Percentiles rank a stretch among this genome's conserved stretches.
These are phyloP conservation scores for Lathyrus sativus DNA, from an alignment of 306 rosid species.

Conservation along the genomic window DNA sequence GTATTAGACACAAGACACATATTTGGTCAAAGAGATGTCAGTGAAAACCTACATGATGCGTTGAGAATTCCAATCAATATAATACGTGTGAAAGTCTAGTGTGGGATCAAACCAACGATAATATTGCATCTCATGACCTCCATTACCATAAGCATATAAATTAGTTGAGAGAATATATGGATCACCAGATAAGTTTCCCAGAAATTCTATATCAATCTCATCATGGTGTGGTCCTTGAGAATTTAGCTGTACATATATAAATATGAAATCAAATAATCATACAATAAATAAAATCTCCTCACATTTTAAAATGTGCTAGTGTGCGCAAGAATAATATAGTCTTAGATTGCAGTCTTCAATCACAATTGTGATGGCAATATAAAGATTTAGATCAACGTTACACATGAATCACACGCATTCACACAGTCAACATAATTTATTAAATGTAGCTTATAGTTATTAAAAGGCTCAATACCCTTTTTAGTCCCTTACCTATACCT, in stretches of 20 bases:
- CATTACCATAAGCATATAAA: conserved; percentile 44
- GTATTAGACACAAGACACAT: too few relatives aligned
- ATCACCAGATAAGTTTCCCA: conserved; percentile 47
- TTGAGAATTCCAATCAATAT: conserved; percentile 51
- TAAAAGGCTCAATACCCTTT: too few relatives aligned
- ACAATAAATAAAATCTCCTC: not conserved
- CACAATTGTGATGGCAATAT: not conserved
- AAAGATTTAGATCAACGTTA: too few relatives aligned
- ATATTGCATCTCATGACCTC: conserved; percentile 47
- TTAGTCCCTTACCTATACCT: too few relatives aligned
- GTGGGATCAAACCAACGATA: conserved; percentile 60
- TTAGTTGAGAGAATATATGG: conserved; percentile 52
- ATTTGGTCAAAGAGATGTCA: not conserved
- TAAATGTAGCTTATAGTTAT: too few relatives aligned
- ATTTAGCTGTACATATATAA: conserved; percentile 42
- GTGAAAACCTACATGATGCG: conserved; percentile 46
- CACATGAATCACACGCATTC: not conserved
- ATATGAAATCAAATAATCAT: not conserved
- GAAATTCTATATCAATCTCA: conserved; percentile 50
- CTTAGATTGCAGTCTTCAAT: not conserved
- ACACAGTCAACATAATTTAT: not conserved
- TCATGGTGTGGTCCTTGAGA: conserved; percentile 48
- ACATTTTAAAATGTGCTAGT: not conserved
- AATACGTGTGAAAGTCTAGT: conserved; percentile 44
- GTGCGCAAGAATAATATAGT: not conserved